Conservation (phyloP, 1,284 basidiomycete genomes). For the Ustilago trichophora region DNA sequence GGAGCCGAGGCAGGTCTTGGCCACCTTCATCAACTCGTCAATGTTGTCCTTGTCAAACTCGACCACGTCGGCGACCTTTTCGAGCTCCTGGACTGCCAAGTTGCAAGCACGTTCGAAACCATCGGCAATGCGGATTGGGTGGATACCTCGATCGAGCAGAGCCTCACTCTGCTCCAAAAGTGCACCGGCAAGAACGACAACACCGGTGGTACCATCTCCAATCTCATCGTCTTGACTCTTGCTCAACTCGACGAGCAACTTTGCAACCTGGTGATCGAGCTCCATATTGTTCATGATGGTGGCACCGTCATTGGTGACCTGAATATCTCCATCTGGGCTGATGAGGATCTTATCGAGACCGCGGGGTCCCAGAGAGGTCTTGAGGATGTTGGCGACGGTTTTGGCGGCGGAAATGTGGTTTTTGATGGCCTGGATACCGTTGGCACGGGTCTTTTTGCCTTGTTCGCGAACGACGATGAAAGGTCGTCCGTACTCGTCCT, state of each 20-base stretch:
- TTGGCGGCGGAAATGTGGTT: conserved; percentile 76
- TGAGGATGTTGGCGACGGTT: conserved; percentile 92
- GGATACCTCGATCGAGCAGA: conserved; percentile 94
- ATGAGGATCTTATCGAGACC: conserved; percentile 99
- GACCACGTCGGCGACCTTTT: conserved; percentile 89
- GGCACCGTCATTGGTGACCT: conserved; percentile 97
- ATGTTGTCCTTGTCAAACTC: conserved; percentile 84
- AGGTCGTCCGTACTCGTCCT: conserved; percentile 85
- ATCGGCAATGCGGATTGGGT: conserved; percentile 97
- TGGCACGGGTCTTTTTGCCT: conserved; percentile 89
- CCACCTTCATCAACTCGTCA: conserved; percentile 78
- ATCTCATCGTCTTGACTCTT: conserved; percentile 99
- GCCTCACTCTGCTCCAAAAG: conserved; percentile 84
- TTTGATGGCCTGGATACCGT: conserved; percentile 96
- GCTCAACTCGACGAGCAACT: conserved; percentile 93
- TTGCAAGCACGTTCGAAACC: conserved; percentile 94
- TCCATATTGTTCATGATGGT: conserved; percentile 69
- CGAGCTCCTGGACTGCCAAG: conserved; percentile 87
- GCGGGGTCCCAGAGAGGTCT: conserved; percentile 92
- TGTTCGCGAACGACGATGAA: conserved; percentile 98
- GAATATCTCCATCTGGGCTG: conserved; percentile 97
- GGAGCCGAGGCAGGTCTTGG: conserved; percentile 93
- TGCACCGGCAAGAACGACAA: conserved; percentile 96
- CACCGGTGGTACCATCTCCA: conserved; percentile 97
- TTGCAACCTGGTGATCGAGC: conserved; percentile 98